Base-by-base conservation (phyloP, 768 basidiomycete genomes). In the Tulasnella sp. region DNA sequence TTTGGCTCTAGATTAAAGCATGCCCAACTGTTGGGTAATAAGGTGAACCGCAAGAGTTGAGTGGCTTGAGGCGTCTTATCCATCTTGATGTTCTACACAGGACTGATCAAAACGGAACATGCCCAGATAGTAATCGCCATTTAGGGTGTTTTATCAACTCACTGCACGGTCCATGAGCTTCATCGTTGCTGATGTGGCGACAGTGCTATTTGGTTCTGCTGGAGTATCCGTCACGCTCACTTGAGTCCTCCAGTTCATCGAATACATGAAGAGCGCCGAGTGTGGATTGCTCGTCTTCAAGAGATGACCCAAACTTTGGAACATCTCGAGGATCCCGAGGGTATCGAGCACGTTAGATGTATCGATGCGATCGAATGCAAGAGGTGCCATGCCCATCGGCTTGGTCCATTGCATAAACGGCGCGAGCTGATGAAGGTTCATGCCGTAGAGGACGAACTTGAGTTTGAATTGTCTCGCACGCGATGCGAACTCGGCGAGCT, bases 341-440 rank as follows among this genome's bases (percentile, higher is more conserved):
- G 46, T 50, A 54, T 79, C 76, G 55, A 76, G 53, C 43, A 77
- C 75, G 57, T 79, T 79, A 2, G 78, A 78, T 4, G 75, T 74
- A 19, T 76, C 72, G 46, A 79, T 73, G 0, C 78, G 72, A 61
- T 79, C 75, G 50, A 78, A 79, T 63, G 0, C 65, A 63, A 0
- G 68, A 5, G 1, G 70, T 65, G 15, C 29, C 22, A n/a, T 51
- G n/a, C 49, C 49, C 24, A 15, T 10, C 19, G 19, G n/a, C 22
- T n/a, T 51, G n/a, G n/a, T n/a, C n/a, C n/a, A n/a, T n/a, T n/a
- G n/a, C 70, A 0, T 76, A 71, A 22, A 81, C 72, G 9, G 70
- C 59, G 30, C 69, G 67, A 4, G 78, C 71, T 12, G 11, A 25
- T 44, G 29, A 25, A 54, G n/a, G 56, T 81, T 75, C 46, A 67